A percentile compares a stretch with the other conserved stretches of the same genome.
These are phyloP conservation scores for Coemansia sp. DNA, from an alignment of 192 early-diverging fungal genomes.

Conservation along the genomic window DNA sequence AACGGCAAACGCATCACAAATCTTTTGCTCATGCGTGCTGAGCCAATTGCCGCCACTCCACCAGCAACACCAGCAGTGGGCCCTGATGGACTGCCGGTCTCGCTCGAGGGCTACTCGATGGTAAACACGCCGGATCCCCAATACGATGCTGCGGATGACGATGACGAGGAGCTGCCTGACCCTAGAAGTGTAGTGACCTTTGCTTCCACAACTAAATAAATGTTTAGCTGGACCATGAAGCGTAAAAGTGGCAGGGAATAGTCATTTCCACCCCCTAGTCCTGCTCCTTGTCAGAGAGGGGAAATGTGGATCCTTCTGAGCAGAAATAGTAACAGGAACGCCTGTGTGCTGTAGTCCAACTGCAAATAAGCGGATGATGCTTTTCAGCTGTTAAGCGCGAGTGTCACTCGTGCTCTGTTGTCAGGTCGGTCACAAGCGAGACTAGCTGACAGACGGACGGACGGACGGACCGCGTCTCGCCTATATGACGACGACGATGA, in stretches of 20 bases:
- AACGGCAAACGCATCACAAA: slow-evolving; percentile 34
- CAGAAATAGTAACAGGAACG: background rate
- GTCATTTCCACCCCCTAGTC: background rate
- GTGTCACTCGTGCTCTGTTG: background rate
- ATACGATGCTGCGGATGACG: background rate
- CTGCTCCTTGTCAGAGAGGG: background rate
- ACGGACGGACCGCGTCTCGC: background rate
- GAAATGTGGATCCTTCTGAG: background rate
- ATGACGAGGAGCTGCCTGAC: slow-evolving; percentile 18
- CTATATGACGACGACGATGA: background rate
- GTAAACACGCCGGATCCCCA: slow-evolving; percentile 19
- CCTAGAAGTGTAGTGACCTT: slow-evolving; percentile 4
- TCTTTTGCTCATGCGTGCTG: slow-evolving; percentile 25
- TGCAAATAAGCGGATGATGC: background rate
- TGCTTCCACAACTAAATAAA: background rate
- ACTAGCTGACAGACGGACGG: background rate
- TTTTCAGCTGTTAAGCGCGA: background rate
- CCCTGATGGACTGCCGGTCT: slow-evolving; percentile 13
- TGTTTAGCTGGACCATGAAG: background rate
- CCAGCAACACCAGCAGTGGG: background rate
- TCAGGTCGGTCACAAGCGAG: background rate
- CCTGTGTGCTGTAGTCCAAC: background rate
- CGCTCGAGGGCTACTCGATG: slow-evolving; percentile 29
- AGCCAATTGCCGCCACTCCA: slow-evolving; percentile 12
- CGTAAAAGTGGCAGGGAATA: too few species aligned